phyloP scores from a whole-genome alignment of 2,329 filamentous ascomycete genomes.

The Exophiala calicioides region DNA sequence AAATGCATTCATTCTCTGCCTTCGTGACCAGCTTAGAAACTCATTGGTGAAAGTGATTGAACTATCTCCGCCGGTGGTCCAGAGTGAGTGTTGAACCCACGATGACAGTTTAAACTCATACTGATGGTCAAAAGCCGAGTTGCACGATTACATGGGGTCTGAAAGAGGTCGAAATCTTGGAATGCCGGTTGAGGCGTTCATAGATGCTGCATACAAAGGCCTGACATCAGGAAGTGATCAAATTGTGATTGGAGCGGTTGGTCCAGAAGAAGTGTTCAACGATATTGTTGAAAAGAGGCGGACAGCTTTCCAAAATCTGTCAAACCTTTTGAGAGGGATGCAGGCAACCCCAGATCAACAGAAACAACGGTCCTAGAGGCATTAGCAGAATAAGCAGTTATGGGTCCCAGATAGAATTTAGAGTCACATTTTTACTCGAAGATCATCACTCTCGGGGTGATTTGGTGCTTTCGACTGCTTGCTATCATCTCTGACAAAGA shows the following conservation, averaged over 20 bases:
- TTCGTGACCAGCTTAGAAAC: constrained; percentile 46
- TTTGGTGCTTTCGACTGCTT: too few relatives aligned
- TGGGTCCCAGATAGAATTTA: too few relatives aligned
- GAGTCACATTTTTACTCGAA: too few relatives aligned
- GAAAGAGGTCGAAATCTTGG: constrained; percentile 47
- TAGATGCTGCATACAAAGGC: constrained; percentile 48
- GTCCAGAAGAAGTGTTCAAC: constrained; percentile 33
- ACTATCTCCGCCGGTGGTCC: constrained; percentile 48
- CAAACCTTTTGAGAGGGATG: constrained; percentile 1
- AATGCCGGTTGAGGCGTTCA: constrained; percentile 52
- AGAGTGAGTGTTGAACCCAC: constrained; percentile 34
- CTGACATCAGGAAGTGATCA: constrained; percentile 47
- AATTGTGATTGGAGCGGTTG: constrained; percentile 39
- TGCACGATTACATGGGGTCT: constrained; percentile 52
- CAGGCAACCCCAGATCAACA: too few relatives aligned
- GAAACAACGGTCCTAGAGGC: too few relatives aligned
- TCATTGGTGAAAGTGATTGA: constrained; percentile 48
- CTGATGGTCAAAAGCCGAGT: constrained; percentile 42
- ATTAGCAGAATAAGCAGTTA: too few relatives aligned
- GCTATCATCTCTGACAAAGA: too few relatives aligned
- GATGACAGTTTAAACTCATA: background rate
- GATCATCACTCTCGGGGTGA: too few relatives aligned
- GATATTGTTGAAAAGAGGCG: constrained; percentile 38
- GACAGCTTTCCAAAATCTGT: constrained; percentile 15
- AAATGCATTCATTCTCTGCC: constrained; percentile 49